Evolutionary conservation across 2,329 filamentous ascomycete genomes (phyloP), one percentile per base, ranked within the genome.

Genomic region (Calycina herbarum): DNA sequence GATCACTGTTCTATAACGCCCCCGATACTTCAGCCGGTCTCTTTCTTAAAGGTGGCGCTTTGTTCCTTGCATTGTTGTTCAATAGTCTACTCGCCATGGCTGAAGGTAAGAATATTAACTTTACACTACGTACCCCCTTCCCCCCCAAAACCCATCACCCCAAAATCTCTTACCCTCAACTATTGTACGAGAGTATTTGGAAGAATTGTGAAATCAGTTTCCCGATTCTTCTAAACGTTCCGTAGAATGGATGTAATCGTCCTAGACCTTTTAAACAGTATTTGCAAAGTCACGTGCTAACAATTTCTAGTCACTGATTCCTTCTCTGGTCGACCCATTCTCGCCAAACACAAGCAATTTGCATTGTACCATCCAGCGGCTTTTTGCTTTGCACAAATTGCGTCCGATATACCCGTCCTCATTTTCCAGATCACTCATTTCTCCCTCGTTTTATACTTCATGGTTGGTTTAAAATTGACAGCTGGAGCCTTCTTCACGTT

Each of bases 1-100:
- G 88, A 6, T 90, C 87, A 0, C 80, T 91, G 3, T 91, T 91
- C 76, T 91, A 90, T 76, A 82, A 87, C 64, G 84, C 87, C 0
- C 82, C 87, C 0, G 66, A 78, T 29, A 85, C 83, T 60, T 85
- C 86, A 0, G 80, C 77, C 0, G 89, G 88, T 8, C 76, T 91
- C 0, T 91, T 91, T 74, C 73, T 85, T 70, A 89, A 89, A 70
- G 82, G 83, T 0, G 89, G 88, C 62, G 83, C 87, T 0, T 77
- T 89, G 4, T 91, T 91, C 79, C 83, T 90, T 61, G 79, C 87
- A 0, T 78, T 90, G 0, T 78, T 91, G 0, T 88, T 84, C 75
- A 87, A 89, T 73, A 80, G 82, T 64, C 76, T 91, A 7, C 73
- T 90, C 1, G 82, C 86, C 27, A 86, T 91, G 81, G 83, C 86